Conservation (phyloP, 148 eudicot genomes). For the Chenopodium berlandieri region DNA sequence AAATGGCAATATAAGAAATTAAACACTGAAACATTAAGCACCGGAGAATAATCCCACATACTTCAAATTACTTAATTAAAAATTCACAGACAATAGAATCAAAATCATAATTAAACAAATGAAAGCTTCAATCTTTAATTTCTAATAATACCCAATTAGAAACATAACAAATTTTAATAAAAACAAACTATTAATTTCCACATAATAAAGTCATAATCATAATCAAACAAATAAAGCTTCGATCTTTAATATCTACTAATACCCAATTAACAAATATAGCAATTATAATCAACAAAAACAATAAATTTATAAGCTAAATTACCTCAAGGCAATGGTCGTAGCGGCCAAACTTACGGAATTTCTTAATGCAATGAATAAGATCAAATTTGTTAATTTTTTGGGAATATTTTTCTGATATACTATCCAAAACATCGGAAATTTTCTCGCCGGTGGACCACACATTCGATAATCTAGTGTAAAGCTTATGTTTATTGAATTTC, state of each 20-base stretch:
- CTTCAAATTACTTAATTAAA: not conserved
- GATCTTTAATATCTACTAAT: not conserved
- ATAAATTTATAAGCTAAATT: not conserved
- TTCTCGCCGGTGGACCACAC: not conserved
- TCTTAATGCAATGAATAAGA: slow-evolving; percentile 31
- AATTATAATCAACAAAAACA: not conserved
- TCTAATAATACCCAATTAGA: not conserved
- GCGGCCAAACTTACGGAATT: slow-evolving; percentile 40
- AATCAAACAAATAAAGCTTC: not conserved
- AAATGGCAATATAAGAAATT: not conserved
- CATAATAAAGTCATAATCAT: not conserved
- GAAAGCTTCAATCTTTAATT: not conserved
- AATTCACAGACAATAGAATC: not conserved
- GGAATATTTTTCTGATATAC: not conserved
- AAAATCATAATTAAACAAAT: not conserved
- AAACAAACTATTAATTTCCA: not conserved
- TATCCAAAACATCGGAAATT: slow-evolving; percentile 4
- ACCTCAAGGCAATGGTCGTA: slow-evolving; percentile 59
- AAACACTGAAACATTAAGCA: not conserved
- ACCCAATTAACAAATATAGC: not conserved
- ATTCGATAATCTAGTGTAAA: not conserved
- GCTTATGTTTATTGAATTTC: not conserved
- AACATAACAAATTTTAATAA: no score
- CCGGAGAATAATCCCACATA: no score
- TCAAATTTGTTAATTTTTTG: not conserved